Evolutionary conservation across 2,329 filamentous ascomycete genomes (phyloP).

Genomic region (Botrytis pseudocinerea): DNA sequence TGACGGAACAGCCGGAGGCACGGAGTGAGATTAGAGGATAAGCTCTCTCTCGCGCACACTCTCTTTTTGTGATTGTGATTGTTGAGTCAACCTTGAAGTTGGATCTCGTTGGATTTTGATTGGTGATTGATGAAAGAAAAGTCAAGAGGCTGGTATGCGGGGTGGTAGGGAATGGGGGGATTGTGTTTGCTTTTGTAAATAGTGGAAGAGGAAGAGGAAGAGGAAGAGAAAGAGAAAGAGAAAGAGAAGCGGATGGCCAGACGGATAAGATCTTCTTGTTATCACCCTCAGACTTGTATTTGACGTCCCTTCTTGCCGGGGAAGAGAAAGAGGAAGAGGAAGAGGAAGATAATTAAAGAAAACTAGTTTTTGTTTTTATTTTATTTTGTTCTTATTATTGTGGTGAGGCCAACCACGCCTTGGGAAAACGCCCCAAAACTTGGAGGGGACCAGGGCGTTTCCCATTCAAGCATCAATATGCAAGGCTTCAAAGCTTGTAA

Average conservation of each 20-base stretch:
- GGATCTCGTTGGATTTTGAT: not conserved
- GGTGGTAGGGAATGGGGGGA: not conserved
- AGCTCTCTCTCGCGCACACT: not conserved
- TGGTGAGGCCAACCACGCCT: not conserved
- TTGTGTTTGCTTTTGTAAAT: not conserved
- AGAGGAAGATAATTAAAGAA: not conserved
- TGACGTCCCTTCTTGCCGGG: not conserved
- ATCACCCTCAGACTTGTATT: not conserved
- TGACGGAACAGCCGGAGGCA: not conserved
- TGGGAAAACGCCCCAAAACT: not conserved
- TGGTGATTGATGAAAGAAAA: slow-evolving; percentile 15
- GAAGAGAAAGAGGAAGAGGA: not conserved
- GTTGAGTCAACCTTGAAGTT: not conserved
- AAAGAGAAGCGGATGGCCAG: not conserved
- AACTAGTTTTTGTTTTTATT: not conserved
- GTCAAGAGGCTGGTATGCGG: slow-evolving; percentile 11
- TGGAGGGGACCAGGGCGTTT: not conserved
- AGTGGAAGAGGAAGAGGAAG: not conserved
- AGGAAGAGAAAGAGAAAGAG: not conserved
- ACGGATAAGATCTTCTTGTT: not conserved
- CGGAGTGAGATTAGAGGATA: not conserved
- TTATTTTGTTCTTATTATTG: not conserved
- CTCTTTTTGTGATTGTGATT: not conserved
- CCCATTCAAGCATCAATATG: not conserved
- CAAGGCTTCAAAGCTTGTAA: not conserved